These are phyloP conservation scores for Talaromyces amestolkiae DNA, from an alignment of 2,329 filamentous ascomycete genomes.

Conservation along the genomic window DNA sequence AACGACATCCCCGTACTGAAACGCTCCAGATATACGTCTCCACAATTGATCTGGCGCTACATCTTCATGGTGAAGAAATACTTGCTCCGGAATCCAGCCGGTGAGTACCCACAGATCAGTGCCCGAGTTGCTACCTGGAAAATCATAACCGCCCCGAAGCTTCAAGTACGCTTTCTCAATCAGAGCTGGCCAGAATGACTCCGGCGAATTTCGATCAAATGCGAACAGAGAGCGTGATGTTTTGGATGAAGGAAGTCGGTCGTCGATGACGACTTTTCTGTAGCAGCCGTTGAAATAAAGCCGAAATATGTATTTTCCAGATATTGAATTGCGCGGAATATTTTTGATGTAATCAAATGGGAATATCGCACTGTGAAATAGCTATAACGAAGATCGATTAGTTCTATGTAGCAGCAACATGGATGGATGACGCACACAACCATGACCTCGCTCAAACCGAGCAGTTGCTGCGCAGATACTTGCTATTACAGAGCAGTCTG, in stretches of 20 bases:
- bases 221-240: conserved; percentile 78
- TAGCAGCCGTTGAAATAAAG: conserved; percentile 95
- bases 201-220: conserved; percentile 76
- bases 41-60: conserved; percentile 73
- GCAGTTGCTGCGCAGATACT: conserved; percentile 82
- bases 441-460: conserved; percentile 65
- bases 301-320: conserved; percentile 87
- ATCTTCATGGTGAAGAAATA: conserved; percentile 86
- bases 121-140: conserved; percentile 93
- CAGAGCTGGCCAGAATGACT: conserved; percentile 85
- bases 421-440: conserved; percentile 54
- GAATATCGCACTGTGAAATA: conserved; percentile 70
- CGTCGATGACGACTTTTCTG: conserved; percentile 83
- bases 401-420: neutral
- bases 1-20: conserved; percentile 74
- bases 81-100: conserved; percentile 94
- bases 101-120: conserved; percentile 91
- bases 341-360: conserved; percentile 64
- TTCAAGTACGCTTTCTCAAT: conserved; percentile 97
- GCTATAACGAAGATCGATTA: conserved; percentile 42
- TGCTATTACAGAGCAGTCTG: conserved; percentile 95
- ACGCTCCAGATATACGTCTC: conserved; percentile 71
- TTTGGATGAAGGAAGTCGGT: conserved; percentile 74
- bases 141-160: conserved; percentile 92
- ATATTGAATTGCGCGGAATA: conserved; percentile 65